A percentile compares a stretch with the other conserved stretches of the same genome.
These are phyloP conservation scores for Cercospora brassicicola DNA, from an alignment of 2,329 filamentous ascomycete genomes.

Conservation along the genomic window DNA sequence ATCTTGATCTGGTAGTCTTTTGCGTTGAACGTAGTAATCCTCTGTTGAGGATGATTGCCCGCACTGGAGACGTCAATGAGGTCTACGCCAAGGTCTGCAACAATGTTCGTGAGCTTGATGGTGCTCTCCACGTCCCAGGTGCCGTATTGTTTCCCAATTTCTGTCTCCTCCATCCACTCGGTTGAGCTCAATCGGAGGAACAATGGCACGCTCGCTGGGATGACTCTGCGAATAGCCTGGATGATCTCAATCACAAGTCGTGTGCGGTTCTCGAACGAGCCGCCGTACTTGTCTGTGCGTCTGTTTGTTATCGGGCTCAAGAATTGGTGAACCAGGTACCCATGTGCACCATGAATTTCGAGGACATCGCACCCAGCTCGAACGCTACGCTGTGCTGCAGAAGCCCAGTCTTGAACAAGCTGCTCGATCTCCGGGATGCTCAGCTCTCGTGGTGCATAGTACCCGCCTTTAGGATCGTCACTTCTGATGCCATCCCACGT, in stretches of 20 bases:
- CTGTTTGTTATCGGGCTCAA: conserved; percentile 67
- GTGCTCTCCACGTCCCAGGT: conserved; percentile 69
- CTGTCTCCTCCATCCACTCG: conserved; percentile 69
- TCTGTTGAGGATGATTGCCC: conserved; percentile 62
- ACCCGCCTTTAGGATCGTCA: conserved; percentile 36
- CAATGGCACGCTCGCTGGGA: conserved; percentile 67
- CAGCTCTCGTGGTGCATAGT: conserved; percentile 51
- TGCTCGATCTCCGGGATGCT: conserved; percentile 65
- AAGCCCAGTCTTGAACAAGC: conserved; percentile 63
- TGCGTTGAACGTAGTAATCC: conserved; percentile 43
- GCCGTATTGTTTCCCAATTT: conserved; percentile 51
- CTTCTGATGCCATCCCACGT: conserved; percentile 42
- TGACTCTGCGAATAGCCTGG: conserved; percentile 55
- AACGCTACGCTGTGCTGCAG: conserved; percentile 56
- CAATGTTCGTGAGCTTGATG: conserved; percentile 62
- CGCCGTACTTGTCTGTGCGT: conserved; percentile 66
- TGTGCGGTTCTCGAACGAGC: conserved; percentile 68
- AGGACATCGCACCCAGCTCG: conserved; percentile 72
- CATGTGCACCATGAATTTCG: conserved; percentile 78
- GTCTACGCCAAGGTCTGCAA: conserved; percentile 74
- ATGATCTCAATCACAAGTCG: conserved; percentile 65
- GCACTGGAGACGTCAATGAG: conserved; percentile 80
- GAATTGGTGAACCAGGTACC: conserved; percentile 72
- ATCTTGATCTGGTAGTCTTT: conserved; percentile 55
- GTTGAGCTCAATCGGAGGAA: conserved; percentile 70